Percentiles rank a stretch among this genome's conserved stretches.
These are phyloP conservation scores for Talaromyces sp. DNA, from an alignment of 2,329 filamentous ascomycete genomes.

Conservation along the genomic window DNA sequence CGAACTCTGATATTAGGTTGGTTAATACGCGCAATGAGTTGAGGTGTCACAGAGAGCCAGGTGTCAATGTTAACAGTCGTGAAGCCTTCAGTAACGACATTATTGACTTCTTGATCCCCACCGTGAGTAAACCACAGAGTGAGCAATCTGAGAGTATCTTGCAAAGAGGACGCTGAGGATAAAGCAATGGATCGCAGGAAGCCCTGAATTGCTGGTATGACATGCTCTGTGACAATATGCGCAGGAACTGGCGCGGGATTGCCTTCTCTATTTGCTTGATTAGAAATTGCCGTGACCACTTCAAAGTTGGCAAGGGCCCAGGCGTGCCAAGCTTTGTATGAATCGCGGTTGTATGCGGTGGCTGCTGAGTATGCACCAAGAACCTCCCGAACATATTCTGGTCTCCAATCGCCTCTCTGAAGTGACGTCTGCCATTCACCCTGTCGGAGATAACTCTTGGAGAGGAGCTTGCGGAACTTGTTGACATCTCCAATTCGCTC, in stretches of 20 bases:
- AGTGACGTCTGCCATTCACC: constrained; percentile 92
- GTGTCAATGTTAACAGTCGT: constrained; percentile 92
- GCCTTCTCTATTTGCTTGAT: constrained; percentile 64
- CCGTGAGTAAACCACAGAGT: constrained; percentile 97
- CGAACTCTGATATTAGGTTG: constrained; percentile 89
- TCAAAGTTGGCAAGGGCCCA: constrained; percentile 99
- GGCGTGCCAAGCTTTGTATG: constrained; percentile 99
- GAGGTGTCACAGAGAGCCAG: constrained; percentile 97
- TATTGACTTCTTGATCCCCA: constrained; percentile 82
- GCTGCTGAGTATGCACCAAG: constrained; percentile 88
- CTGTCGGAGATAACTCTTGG: constrained; percentile 93
- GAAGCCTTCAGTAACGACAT: constrained; percentile 86
- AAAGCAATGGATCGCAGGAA: constrained; percentile 98
- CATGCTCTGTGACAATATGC: constrained; percentile 76
- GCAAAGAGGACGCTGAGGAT: constrained; percentile 86
- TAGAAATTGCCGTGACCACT: constrained; percentile 81
- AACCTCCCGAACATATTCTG: constrained; percentile 83
- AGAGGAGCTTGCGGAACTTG: constrained; percentile 71
- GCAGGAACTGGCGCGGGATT: constrained; percentile 58
- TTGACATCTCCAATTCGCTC: constrained; percentile 52
- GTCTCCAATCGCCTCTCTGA: constrained; percentile 86
- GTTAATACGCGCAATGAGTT: constrained; percentile 95
- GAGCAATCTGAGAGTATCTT: constrained; percentile 88
- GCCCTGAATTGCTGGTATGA: constrained; percentile 89
- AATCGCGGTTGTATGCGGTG: constrained; percentile 89